Evolutionary conservation across 2,329 filamentous ascomycete species (phyloP).

Genomic region (Venturiaceae sp.): DNA sequence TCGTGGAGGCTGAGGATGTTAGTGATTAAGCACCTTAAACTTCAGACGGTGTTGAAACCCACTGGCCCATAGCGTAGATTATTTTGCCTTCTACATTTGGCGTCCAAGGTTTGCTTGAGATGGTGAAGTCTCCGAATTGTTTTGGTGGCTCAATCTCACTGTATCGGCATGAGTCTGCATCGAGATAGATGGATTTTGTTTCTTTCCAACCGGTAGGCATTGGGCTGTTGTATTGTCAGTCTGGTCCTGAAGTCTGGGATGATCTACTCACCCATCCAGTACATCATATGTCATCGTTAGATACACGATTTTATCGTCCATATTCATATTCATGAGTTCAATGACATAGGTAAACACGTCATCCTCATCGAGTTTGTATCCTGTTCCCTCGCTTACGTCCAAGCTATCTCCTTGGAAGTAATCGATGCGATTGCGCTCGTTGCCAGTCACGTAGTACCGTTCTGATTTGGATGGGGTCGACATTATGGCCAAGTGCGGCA

Average conservation of each 20-base stretch:
- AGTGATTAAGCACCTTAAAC: neutral
- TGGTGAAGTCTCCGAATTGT: neutral
- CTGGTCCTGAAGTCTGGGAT: neutral
- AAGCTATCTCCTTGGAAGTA: neutral
- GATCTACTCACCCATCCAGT: too few relatives aligned
- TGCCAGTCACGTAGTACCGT: conserved; percentile 4
- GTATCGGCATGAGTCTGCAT: neutral
- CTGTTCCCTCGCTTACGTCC: too few relatives aligned
- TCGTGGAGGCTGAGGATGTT: neutral
- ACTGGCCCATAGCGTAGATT: neutral
- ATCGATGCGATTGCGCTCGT: neutral
- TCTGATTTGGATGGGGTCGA: neutral
- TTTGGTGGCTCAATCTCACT: neutral
- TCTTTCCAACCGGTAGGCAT: neutral
- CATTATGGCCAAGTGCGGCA: neutral
- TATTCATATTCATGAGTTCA: too few relatives aligned
- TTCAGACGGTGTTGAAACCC: neutral
- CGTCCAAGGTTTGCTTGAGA: neutral
- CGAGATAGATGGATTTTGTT: neutral
- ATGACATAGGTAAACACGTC: too few relatives aligned
- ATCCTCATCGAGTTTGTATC: neutral
- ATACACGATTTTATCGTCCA: neutral
- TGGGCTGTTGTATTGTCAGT: neutral
- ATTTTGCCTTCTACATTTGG: neutral
- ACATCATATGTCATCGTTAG: neutral